phyloP scores from a whole-genome alignment of 2,329 filamentous ascomycete species.

The Exutisphaerella laricina region DNA sequence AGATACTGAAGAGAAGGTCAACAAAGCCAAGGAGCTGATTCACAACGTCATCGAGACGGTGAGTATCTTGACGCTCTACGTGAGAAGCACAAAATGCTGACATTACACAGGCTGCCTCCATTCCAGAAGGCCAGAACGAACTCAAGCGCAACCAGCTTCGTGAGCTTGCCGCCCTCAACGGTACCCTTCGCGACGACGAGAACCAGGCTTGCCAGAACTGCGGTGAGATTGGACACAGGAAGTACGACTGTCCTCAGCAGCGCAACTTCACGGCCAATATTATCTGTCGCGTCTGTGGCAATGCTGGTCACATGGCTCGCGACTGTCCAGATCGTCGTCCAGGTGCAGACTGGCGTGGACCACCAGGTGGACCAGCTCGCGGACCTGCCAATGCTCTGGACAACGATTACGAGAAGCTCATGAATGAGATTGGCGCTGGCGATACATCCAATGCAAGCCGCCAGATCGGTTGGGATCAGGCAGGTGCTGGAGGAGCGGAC shows the following conservation, averaged over 20 bases:
- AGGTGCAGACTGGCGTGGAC: slow-evolving; percentile 86
- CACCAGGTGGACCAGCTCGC: slow-evolving; percentile 44
- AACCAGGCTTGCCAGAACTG: slow-evolving; percentile 99
- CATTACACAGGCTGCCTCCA: slow-evolving; percentile 74
- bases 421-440: slow-evolving; percentile 85
- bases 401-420: slow-evolving; percentile 95
- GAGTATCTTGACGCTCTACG: slow-evolving; percentile 39
- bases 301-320: slow-evolving; percentile 95
- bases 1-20: slow-evolving; percentile 98
- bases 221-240: slow-evolving; percentile 96
- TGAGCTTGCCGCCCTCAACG: slow-evolving; percentile 95
- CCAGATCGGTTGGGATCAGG: slow-evolving; percentile 81
- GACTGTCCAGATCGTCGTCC: slow-evolving; percentile 94
- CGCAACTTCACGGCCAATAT: slow-evolving; percentile 99
- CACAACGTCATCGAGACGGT: slow-evolving; percentile 99
- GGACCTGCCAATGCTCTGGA: slow-evolving; percentile 65
- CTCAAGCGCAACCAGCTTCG: slow-evolving; percentile 97
- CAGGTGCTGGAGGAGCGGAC: slow-evolving; percentile 51
- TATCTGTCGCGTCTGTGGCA: slow-evolving; percentile 96
- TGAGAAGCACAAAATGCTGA: slow-evolving; percentile 31
- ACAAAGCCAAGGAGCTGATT: slow-evolving; percentile 97
- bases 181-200: slow-evolving; percentile 96
- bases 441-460: slow-evolving; percentile 58
- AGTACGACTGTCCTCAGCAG: slow-evolving; percentile 97
- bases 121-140: slow-evolving; percentile 97